These are phyloP conservation scores for Leccinum imitatum DNA, from an alignment of 768 basidiomycete genomes.

Conservation along the genomic window DNA sequence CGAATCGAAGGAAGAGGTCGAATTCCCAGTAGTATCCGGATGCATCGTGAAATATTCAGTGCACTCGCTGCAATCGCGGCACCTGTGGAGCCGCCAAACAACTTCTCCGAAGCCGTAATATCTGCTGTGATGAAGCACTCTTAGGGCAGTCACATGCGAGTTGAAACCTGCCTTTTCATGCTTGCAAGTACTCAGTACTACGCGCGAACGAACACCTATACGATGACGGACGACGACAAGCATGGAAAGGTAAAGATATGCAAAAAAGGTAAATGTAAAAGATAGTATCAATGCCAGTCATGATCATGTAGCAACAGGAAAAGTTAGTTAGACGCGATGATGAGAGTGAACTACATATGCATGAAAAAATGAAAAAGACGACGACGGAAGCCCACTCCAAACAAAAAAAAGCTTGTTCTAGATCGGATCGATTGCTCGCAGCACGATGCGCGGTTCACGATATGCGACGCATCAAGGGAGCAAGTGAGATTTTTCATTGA, in stretches of 20 bases:
- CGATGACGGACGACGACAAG: constrained; percentile 1
- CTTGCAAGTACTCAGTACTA: constrained; percentile 17
- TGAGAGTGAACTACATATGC: background rate
- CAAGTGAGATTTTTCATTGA: constrained; percentile 27
- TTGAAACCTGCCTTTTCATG: background rate
- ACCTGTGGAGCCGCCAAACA: background rate
- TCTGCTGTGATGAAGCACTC: background rate
- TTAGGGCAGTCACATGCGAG: background rate
- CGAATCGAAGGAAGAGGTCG: background rate
- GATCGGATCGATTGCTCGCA: too few relatives aligned
- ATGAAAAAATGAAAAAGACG: background rate
- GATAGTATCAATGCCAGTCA: constrained; percentile 7
- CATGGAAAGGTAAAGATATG: background rate
- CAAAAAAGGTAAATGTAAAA: background rate
- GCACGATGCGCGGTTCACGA: background rate
- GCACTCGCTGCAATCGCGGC: too few relatives aligned
- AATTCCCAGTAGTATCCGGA: background rate
- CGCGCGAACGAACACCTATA: background rate
- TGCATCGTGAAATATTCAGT: too few relatives aligned
- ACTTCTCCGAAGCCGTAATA: background rate
- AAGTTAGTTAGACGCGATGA: background rate
- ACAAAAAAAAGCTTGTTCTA: too few relatives aligned
- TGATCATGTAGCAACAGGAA: background rate
- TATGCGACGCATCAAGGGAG: constrained; percentile 18
- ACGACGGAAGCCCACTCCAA: background rate